These are phyloP conservation scores for Botrytis cinerea DNA, from an alignment of 2,329 filamentous ascomycete genomes.

Conservation along the genomic window DNA sequence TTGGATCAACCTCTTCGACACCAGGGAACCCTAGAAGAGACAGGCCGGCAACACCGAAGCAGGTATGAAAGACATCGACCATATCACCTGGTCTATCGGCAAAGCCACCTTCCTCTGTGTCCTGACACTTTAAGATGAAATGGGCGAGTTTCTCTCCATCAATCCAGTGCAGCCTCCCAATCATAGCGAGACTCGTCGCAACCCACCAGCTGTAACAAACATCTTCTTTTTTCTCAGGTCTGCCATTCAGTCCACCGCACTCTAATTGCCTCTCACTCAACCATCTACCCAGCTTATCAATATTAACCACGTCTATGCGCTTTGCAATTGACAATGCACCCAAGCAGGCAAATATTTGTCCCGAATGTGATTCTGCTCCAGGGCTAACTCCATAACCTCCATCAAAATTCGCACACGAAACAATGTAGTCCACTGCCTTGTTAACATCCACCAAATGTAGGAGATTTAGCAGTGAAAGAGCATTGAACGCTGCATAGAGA, in stretches of 20 bases:
- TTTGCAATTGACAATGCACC: slow-evolving; percentile 82
- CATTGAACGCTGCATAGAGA: slow-evolving; percentile 86
- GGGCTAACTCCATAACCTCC: slow-evolving; percentile 89
- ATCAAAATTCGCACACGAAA: slow-evolving; percentile 87
- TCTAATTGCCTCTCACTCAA: slow-evolving; percentile 89
- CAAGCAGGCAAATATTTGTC: slow-evolving; percentile 93
- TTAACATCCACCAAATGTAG: slow-evolving; percentile 74
- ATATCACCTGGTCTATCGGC: slow-evolving; percentile 89
- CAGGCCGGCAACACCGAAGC: slow-evolving; percentile 84
- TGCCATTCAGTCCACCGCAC: slow-evolving; percentile 86
- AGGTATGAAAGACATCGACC: slow-evolving; percentile 96
- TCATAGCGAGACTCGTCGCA: slow-evolving; percentile 85
- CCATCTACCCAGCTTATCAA: slow-evolving; percentile 83
- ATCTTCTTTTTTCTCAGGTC: slow-evolving; percentile 93
- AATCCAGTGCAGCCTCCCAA: slow-evolving; percentile 88
- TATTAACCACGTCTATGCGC: slow-evolving; percentile 78
- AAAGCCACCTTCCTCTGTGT: slow-evolving; percentile 79
- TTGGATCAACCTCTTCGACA: slow-evolving; percentile 78
- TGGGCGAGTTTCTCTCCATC: slow-evolving; percentile 73
- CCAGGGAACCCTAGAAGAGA: slow-evolving; percentile 79
- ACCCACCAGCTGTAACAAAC: slow-evolving; percentile 99
- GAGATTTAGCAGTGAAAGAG: slow-evolving; percentile 78
- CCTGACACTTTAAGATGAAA: slow-evolving; percentile 90
- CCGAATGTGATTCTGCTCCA: slow-evolving; percentile 90
- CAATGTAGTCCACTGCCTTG: slow-evolving; percentile 77